phyloP scores from a whole-genome alignment of 2,329 filamentous ascomycete genomes.

The Pseudogymnoascus sp. region DNA sequence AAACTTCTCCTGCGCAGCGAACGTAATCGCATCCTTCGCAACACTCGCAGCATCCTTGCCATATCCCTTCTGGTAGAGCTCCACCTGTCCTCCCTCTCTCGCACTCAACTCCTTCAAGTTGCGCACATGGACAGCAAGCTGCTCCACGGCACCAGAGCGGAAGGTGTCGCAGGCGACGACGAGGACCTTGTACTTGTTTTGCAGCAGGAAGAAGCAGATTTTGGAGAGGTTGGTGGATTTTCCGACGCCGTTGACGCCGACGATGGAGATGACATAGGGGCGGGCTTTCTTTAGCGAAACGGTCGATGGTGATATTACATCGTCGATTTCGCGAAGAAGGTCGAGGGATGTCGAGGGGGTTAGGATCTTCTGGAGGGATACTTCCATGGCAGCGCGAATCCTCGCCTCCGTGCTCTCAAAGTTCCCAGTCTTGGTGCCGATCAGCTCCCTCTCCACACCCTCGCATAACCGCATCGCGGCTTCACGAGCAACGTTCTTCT shows the following conservation, averaged over 20 bases:
- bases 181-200: constrained; percentile 93
- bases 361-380: constrained; percentile 87
- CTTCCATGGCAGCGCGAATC: constrained; percentile 81
- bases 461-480: constrained; percentile 86
- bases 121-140: constrained; percentile 88
- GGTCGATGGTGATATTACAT: constrained; percentile 60
- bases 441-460: constrained; percentile 80
- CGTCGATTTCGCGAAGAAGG: constrained; percentile 85
- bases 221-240: constrained; percentile 98
- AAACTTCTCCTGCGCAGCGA: constrained; percentile 66
- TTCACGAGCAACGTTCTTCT: constrained; percentile 94
- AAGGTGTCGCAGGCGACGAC: constrained; percentile 96
- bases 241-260: constrained; percentile 95
- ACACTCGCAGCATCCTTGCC: constrained; percentile 96
- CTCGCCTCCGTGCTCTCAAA: constrained; percentile 85
- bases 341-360: constrained; percentile 93
- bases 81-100: constrained; percentile 77
- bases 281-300: constrained; percentile 58
- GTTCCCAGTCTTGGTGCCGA: constrained; percentile 83
- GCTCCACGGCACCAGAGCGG: constrained; percentile 92
- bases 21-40: constrained; percentile 84
- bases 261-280: constrained; percentile 95
- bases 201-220: constrained; percentile 94
- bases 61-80: constrained; percentile 94
- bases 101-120: constrained; percentile 84